Evolutionary conservation across 2,329 filamentous ascomycete genomes (phyloP).

Genomic region (Verticillium longisporum): DNA sequence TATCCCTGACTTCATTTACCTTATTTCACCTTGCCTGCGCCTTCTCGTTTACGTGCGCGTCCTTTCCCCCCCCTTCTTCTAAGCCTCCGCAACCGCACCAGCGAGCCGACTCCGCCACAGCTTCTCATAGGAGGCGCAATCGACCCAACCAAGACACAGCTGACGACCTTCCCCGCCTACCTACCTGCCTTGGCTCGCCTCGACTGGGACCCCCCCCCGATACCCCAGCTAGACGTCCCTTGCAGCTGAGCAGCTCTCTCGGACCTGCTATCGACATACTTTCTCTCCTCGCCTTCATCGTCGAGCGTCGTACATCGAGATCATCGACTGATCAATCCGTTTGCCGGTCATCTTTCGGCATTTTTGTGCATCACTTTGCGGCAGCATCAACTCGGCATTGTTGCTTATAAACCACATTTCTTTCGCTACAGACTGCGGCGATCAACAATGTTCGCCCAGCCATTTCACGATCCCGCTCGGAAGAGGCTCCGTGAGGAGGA

Average conservation of each 20-base stretch:
- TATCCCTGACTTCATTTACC: background rate
- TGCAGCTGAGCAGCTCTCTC: background rate
- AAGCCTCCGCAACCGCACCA: background rate
- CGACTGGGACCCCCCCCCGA: too few species aligned
- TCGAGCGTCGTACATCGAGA: background rate
- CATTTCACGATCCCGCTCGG: constrained; percentile 26
- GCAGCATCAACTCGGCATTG: background rate
- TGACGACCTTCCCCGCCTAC: background rate
- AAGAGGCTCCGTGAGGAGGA: constrained; percentile 42
- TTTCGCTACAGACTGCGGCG: background rate
- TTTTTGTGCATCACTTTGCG: background rate
- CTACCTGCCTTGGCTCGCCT: background rate
- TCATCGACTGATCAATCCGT: background rate
- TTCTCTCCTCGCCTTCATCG: background rate
- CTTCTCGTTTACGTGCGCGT: background rate
- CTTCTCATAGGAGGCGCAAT: background rate
- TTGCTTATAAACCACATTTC: constrained; percentile 1
- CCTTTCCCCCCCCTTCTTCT: background rate
- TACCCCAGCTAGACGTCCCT: background rate
- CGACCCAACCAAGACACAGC: background rate
- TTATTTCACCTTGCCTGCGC: background rate
- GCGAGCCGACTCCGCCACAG: background rate
- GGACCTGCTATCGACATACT: background rate
- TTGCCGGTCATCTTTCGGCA: background rate
- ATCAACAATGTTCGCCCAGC: constrained; percentile 23